These are phyloP conservation scores for Echites panduratus DNA, from an alignment of 257 asterid species.

Conservation along the genomic window DNA sequence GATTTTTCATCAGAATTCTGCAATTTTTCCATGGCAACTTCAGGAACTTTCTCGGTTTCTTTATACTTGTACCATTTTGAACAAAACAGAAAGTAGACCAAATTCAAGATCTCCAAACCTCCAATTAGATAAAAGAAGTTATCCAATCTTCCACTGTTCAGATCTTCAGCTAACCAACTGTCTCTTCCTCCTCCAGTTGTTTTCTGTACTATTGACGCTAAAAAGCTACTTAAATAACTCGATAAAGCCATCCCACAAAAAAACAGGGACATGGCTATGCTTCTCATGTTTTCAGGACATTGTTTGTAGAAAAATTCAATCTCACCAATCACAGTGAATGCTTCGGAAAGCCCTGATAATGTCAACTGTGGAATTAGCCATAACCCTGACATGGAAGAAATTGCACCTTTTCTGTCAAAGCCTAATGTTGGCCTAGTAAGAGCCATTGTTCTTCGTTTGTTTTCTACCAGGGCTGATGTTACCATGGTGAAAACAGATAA, in stretches of 20 bases:
- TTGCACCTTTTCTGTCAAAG: conserved; percentile 11
- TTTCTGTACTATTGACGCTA: conserved; percentile 23
- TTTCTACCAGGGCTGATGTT: conserved; percentile 22
- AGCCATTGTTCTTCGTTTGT: conserved; percentile 14
- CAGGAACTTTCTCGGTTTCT: conserved; percentile 11
- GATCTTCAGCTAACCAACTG: conserved; percentile 35
- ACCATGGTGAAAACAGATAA: conserved; percentile 15
- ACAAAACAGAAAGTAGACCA: conserved; percentile 23
- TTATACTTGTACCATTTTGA: conserved; percentile 37
- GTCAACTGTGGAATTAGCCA: conserved; percentile 37
- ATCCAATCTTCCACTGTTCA: conserved; percentile 35
- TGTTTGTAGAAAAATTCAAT: conserved; percentile 33
- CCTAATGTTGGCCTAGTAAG: conserved; percentile 19
- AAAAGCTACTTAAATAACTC: conserved; percentile 24
- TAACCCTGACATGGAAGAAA: conserved; percentile 32
- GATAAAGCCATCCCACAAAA: conserved; percentile 26
- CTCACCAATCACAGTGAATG: conserved; percentile 22
- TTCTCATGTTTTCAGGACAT: conserved; percentile 40
- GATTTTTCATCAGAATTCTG: conserved; percentile 7
- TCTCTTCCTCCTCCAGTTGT: conserved; percentile 18
- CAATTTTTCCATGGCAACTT: conserved; percentile 14
- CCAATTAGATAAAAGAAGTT: conserved; percentile 27
- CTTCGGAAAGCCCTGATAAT: conserved; percentile 30
- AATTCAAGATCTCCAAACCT: conserved; percentile 20
- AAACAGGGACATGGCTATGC: conserved; percentile 30